phyloP scores from a whole-genome alignment of 2,329 filamentous ascomycete genomes.

The Falciphora oryzae region DNA sequence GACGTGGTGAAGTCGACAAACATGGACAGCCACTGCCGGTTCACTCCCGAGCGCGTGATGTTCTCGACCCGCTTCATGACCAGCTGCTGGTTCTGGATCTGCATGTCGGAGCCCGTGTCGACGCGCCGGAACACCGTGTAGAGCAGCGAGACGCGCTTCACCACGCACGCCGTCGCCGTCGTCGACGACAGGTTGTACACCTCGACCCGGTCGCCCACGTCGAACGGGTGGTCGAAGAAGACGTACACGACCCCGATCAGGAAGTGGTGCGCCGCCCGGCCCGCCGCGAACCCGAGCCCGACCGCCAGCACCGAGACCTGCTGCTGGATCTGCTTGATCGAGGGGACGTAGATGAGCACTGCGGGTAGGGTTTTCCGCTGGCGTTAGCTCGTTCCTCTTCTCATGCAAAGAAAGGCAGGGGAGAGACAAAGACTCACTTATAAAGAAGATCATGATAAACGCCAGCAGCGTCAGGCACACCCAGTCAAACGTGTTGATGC shows the following conservation, averaged over 20 bases:
- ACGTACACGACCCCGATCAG: constrained; percentile 65
- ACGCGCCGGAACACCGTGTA: constrained; percentile 30
- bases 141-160: constrained; percentile 26
- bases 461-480: constrained; percentile 19
- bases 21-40: constrained; percentile 61
- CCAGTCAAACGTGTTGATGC: constrained; percentile 26
- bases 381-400: not conserved
- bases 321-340: constrained; percentile 23
- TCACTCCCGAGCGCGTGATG: constrained; percentile 60
- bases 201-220: constrained; percentile 64
- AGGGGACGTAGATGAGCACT: constrained; percentile 20
- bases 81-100: constrained; percentile 55
- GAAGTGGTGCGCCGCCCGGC: constrained; percentile 65
- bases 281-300: constrained; percentile 66
- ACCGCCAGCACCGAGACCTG: constrained; percentile 21
- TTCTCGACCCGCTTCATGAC: constrained; percentile 67
- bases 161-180: constrained; percentile 17
- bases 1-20: constrained; percentile 65
- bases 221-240: constrained; percentile 70
- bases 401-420: not conserved
- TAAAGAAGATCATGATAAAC: constrained; percentile 23
- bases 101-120: constrained; percentile 23
- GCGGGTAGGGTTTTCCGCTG: not conserved
- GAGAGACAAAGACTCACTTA: constrained; percentile 11
- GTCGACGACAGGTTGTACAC: constrained; percentile 40